These are phyloP conservation scores for Cucurbita moschata DNA, from an alignment of 306 rosid species.

Conservation along the genomic window DNA sequence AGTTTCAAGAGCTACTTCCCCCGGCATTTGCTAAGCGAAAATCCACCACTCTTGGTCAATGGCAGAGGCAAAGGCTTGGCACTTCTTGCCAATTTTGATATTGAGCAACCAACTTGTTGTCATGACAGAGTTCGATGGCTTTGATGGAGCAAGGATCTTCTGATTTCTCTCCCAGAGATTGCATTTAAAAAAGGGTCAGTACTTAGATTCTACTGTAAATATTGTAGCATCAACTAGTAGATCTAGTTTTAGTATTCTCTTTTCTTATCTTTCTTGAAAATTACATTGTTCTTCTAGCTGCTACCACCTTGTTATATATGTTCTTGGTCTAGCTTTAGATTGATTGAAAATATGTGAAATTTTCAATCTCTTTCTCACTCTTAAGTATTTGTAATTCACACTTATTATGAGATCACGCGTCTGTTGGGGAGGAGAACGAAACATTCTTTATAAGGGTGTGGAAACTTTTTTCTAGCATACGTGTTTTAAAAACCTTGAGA, in stretches of 20 bases:
- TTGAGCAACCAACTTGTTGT: background rate
- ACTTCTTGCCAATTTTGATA: slow-evolving; percentile 99
- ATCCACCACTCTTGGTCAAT: slow-evolving; percentile 54
- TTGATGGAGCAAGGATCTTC: background rate
- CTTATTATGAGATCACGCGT: too few relatives aligned
- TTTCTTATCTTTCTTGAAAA: background rate
- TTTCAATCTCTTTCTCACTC: background rate
- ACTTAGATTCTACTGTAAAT: background rate
- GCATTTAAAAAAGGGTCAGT: background rate
- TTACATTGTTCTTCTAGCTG: background rate
- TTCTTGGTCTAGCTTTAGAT: too few relatives aligned
- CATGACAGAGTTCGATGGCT: background rate
- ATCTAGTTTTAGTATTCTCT: background rate
- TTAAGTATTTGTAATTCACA: too few relatives aligned
- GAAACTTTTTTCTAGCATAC: too few relatives aligned
- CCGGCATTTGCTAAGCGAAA: slow-evolving; percentile 73
- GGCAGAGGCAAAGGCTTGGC: slow-evolving; percentile 93
- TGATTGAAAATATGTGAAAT: background rate
- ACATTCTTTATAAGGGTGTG: too few relatives aligned
- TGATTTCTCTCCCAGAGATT: background rate
- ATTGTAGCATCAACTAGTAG: background rate
- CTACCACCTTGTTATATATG: background rate
- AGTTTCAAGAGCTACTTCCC: slow-evolving; percentile 54
- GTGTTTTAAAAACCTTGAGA: too few relatives aligned
- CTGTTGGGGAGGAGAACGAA: too few relatives aligned